Percentiles rank a stretch among this genome's conserved stretches.
Conservation (phyloP, 371 early-diverging fungal genomes). For the Dinochytrium kinnereticum region DNA sequence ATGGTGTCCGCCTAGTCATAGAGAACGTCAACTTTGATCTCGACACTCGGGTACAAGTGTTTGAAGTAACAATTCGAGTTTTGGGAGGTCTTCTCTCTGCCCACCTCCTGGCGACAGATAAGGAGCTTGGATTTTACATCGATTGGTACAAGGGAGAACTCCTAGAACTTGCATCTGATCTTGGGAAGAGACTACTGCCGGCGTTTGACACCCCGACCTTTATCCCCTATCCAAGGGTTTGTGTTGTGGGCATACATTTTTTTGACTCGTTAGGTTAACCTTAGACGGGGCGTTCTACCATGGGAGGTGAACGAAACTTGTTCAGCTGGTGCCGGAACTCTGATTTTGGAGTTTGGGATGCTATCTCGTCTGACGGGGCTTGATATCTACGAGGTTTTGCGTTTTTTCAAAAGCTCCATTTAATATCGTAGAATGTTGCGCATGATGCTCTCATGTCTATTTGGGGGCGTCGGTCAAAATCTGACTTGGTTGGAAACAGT, state of each 20-base stretch:
- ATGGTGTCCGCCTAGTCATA: slow-evolving; percentile 72
- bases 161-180: slow-evolving; percentile 75
- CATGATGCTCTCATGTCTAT: slow-evolving; percentile 70
- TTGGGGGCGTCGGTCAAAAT: slow-evolving; percentile 77
- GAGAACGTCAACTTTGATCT: slow-evolving; percentile 69
- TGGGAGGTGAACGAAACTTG: slow-evolving; percentile 82
- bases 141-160: slow-evolving; percentile 77
- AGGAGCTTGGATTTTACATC: slow-evolving; percentile 58
- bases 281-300: slow-evolving; percentile 71
- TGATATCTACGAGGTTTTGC: slow-evolving; percentile 67
- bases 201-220: slow-evolving; percentile 88
- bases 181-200: slow-evolving; percentile 86
- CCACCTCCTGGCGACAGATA: slow-evolving; percentile 83
- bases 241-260: no score
- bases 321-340: slow-evolving; percentile 90
- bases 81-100: slow-evolving; percentile 88
- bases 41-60: slow-evolving; percentile 89
- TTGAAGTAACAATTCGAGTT: slow-evolving; percentile 92
- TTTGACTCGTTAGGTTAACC: slow-evolving; percentile 68
- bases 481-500: slow-evolving; percentile 84
- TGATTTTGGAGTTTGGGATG: slow-evolving; percentile 94
- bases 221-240: slow-evolving; percentile 84
- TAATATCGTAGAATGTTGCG: slow-evolving; percentile 62
- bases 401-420: slow-evolving; percentile 1
- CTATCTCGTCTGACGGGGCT: slow-evolving; percentile 86